Base-by-base conservation (phyloP, 176 grass and related monocot species). In the Panicum miliaceum region DNA sequence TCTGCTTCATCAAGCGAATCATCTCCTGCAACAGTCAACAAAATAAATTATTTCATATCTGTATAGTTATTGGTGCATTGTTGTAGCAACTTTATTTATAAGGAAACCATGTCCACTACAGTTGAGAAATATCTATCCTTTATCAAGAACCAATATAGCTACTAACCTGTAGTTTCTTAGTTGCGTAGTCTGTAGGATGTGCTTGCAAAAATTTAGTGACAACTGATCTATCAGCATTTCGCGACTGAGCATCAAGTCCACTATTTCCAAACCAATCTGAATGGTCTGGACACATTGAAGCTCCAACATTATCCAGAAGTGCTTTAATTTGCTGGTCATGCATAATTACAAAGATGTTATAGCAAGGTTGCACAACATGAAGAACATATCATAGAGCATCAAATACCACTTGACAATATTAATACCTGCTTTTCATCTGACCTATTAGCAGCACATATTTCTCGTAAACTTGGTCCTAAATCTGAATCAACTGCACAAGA, bases 281-380 rank as follows among this genome's bases (percentile, higher is more conserved):
- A 77, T 89, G 81, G 20, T 91, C 88, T 35, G 93, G 96, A 78
- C 96, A 98, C 93, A 98, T 95, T 62, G 96, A 95, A 89, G 91
- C 75, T 57, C 96, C 96, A 88, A 95, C 96, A 80, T 83, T 88
- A 83, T 95, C 85, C 83, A 98, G 75, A 82, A 98, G 91, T 65
- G 91, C 91, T 90, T 94, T 92, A 77, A 98, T 93, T 98, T 98
- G 96, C 96, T 95, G 57, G n/a, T 79, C 42, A 91, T n/a, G n/a
- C 69, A 37, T 70, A 85, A 37, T 68, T 71, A 82, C 58, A 67
- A 56, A 80, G 26, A 78, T 27, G 47, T 83, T 77, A 85, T 10
- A 67, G 1, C 36, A 84, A 60, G 34, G 9, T 67, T 72, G 51
- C 71, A 54, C 23, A 20, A 84, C 19, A 64, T 40, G 87, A 42